Evolutionary conservation across 1,284 basidiomycete species (phyloP), one percentile per base, ranked within the genome.

Genomic region (Fomitiporia mediterranea): DNA sequence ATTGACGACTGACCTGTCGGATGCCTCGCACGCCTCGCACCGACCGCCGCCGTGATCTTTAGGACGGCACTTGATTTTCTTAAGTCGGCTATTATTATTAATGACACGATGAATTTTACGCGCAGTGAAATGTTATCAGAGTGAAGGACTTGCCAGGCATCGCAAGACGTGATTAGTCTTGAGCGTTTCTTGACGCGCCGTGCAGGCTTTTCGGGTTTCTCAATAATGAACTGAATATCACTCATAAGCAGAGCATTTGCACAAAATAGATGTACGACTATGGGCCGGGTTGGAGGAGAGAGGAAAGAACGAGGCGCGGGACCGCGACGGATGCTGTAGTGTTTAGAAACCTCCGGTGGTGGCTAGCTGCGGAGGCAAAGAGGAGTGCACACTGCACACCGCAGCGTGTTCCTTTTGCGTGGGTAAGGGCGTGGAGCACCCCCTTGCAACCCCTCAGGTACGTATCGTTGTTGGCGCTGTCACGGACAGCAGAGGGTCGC

Each of bases 101-200:
- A 27, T 13, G 8, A 13, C 8, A 30, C 44, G 44, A 42, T 46
- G n/a, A 53, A 21, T n/a, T 11, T 23, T 6, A 8, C 39, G 21
- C 19, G 39, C 44, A 46, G 9, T 28, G 15, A 3, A 23, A n/a
- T 11, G 43, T 11, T 30, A 28, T 46, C 39, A 19, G n/a, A 28
- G 11, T 13, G n/a, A 47, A n/a, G n/a, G n/a, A n/a, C 51, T 19
- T 27, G 53, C 55, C 55, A 57, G 11, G 55, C 40, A 19, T 57
- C 55, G 51, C 55, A 57, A 21, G 55, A 51, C 8, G 55, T 57
- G 15, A 57, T 48, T 11, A 57, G 50, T 23, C 55, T 52, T 4
- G 55, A 46, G 40, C 55, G 49, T 34, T 53, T 57, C 39, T 44
- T 56, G 39, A 19, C 21, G 44, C 38, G 17, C 21, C 42, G 37